Conservation (phyloP, 2,329 filamentous ascomycete genomes). For the Dactylellina parvicollis region DNA sequence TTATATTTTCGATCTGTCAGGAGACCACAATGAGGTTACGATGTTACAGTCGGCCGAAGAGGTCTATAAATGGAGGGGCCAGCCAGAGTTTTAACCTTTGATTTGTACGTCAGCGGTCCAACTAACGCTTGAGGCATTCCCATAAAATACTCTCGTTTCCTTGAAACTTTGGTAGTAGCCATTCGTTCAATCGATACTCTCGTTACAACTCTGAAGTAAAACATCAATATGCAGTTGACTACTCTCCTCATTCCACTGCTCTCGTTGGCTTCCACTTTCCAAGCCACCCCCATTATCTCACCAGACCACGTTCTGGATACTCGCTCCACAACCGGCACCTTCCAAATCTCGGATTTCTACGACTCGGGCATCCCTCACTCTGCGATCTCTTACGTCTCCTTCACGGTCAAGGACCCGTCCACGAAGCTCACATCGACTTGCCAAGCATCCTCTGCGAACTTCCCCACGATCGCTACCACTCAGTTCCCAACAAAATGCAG, state of each 20-base stretch:
- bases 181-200: neutral
- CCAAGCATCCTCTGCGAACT: neutral
- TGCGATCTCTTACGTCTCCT: slow-evolving; percentile 14
- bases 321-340: slow-evolving; percentile 4
- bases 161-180: neutral
- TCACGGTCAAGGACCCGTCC: slow-evolving; percentile 11
- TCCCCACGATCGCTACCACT: slow-evolving; percentile 19
- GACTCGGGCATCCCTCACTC: slow-evolving; percentile 30
- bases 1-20: neutral
- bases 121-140: neutral
- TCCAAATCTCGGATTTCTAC: slow-evolving; percentile 30
- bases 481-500: slow-evolving; percentile 27
- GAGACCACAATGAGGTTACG: neutral
- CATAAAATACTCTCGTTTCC: neutral
- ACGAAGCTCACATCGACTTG: slow-evolving; percentile 10
- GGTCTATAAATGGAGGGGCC: neutral
- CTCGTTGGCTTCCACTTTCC: slow-evolving; percentile 17
- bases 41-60: neutral
- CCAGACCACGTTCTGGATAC: slow-evolving; percentile 6
- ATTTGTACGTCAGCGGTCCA: neutral
- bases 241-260: slow-evolving; percentile 27
- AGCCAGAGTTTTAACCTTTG: neutral
- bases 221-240: slow-evolving; percentile 20
- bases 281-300: slow-evolving; percentile 12
- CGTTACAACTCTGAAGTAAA: neutral